Percentiles rank a stretch among this genome's conserved stretches.
Conservation (phyloP, 306 rosid species). For the Vigna nakashimae region DNA sequence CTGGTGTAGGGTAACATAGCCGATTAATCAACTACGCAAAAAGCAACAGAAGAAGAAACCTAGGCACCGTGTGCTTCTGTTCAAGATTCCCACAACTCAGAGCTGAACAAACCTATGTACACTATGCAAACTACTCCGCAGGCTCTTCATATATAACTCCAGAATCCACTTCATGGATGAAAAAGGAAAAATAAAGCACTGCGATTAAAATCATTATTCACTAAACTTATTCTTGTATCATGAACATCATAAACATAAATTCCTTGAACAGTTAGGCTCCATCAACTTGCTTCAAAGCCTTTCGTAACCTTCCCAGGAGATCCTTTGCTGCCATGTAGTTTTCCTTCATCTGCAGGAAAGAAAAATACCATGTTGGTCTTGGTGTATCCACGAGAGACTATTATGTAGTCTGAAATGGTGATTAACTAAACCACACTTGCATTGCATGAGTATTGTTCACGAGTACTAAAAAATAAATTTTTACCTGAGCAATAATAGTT, state of each 20-base stretch:
- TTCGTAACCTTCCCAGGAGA: constrained; percentile 55
- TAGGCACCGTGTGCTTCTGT: constrained; percentile 20
- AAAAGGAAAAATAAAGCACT: constrained; percentile 41
- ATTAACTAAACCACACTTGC: neutral
- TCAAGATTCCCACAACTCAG: constrained; percentile 38
- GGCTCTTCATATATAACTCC: constrained; percentile 39
- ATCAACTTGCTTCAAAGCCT: constrained; percentile 47
- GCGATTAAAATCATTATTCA: constrained; percentile 8
- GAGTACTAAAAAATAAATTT: neutral
- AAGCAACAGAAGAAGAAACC: constrained; percentile 33
- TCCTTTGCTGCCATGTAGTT: constrained; percentile 62
- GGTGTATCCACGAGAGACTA: neutral
- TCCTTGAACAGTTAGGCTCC: neutral
- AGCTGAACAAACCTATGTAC: constrained; percentile 37
- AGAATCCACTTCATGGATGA: constrained; percentile 29
- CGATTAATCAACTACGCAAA: constrained; percentile 57
- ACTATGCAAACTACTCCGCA: constrained; percentile 31
- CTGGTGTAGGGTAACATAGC: constrained; percentile 55
- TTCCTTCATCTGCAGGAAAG: constrained; percentile 66
- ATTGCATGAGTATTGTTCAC: neutral
- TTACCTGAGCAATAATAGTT: constrained; percentile 79
- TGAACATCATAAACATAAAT: constrained; percentile 11
- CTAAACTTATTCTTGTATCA: constrained; percentile 32
- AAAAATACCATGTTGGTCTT: neutral
- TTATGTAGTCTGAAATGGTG: neutral